phyloP scores from a whole-genome alignment of 1,284 basidiomycete species.

The Takashimella koratensis region DNA sequence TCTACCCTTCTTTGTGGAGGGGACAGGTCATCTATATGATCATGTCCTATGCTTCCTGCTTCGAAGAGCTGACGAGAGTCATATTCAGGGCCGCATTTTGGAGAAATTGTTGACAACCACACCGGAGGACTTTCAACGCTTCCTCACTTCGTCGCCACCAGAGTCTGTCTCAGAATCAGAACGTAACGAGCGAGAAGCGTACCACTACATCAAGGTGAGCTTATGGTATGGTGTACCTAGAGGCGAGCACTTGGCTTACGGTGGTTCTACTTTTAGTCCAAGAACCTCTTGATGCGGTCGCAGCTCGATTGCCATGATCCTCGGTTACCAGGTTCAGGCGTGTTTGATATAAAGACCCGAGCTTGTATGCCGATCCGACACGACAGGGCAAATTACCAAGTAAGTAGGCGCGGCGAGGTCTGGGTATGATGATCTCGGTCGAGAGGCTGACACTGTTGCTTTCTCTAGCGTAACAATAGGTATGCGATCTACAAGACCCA shows the following conservation, averaged over 20 bases:
- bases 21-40: too few species aligned
- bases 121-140: constrained; percentile 61
- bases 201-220: constrained; percentile 73
- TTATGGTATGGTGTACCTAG: not conserved
- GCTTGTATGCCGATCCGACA: constrained; percentile 79
- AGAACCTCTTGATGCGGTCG: constrained; percentile 83
- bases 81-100: constrained; percentile 69
- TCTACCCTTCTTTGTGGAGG: constrained; percentile 11
- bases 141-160: constrained; percentile 55
- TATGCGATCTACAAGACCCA: constrained; percentile 65
- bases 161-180: constrained; percentile 45
- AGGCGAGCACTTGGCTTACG: not conserved
- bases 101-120: constrained; percentile 82
- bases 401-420: constrained; percentile 36
- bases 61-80: too few species aligned
- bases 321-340: constrained; percentile 78
- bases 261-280: constrained; percentile 53
- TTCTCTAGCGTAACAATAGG: constrained; percentile 58
- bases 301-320: constrained; percentile 85
- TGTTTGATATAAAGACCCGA: constrained; percentile 96
- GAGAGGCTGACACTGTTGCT: constrained; percentile 8
- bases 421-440: not conserved
- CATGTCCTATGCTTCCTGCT: too few species aligned
- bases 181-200: constrained; percentile 60
- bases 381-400: constrained; percentile 80